Evolutionary conservation across 2,329 filamentous ascomycete species (phyloP).

Genomic region (Xylariaceae sp.): DNA sequence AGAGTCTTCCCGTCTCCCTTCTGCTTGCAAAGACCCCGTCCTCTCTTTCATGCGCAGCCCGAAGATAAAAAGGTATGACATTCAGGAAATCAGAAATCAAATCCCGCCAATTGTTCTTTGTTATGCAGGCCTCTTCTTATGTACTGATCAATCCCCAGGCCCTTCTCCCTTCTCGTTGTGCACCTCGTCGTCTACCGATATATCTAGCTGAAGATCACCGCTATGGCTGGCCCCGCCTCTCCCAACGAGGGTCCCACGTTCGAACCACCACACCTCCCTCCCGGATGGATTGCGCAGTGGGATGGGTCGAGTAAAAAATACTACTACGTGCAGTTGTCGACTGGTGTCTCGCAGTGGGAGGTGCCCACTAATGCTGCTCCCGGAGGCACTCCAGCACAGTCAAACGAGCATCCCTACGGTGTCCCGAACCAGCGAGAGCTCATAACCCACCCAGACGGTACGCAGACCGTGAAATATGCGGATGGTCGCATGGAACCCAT

Average conservation of each 20-base stretch:
- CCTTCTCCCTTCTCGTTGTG: background rate
- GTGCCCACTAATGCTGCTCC: conserved; percentile 69
- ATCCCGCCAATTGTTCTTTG: conserved; percentile 12
- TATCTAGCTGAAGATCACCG: conserved; percentile 6
- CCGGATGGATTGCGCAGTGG: conserved; percentile 75
- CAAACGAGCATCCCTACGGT: conserved; percentile 67
- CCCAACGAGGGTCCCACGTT: conserved; percentile 65
- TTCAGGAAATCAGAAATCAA: conserved; percentile 6
- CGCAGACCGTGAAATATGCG: conserved; percentile 64
- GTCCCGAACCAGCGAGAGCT: conserved; percentile 57
- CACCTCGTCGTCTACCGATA: conserved; percentile 2
- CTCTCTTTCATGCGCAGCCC: conserved; percentile 17
- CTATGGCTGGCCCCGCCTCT: conserved; percentile 63
- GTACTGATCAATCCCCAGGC: background rate
- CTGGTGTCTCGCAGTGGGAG: conserved; percentile 77
- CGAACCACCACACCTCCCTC: conserved; percentile 63
- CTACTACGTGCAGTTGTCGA: conserved; percentile 75
- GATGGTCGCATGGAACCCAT: conserved; percentile 68
- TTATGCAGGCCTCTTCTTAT: conserved; percentile 14
- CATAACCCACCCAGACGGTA: conserved; percentile 67
- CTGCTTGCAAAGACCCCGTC: conserved; percentile 18
- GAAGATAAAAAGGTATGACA: conserved; percentile 22
- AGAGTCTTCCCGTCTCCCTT: background rate
- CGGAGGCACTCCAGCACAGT: conserved; percentile 63
- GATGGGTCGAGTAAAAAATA: conserved; percentile 68